Evolutionary conservation across 805 yeast genomes (phyloP), one percentile per base, ranked within the genome.

Genomic region (Wickerhamomyces xylosicus): DNA sequence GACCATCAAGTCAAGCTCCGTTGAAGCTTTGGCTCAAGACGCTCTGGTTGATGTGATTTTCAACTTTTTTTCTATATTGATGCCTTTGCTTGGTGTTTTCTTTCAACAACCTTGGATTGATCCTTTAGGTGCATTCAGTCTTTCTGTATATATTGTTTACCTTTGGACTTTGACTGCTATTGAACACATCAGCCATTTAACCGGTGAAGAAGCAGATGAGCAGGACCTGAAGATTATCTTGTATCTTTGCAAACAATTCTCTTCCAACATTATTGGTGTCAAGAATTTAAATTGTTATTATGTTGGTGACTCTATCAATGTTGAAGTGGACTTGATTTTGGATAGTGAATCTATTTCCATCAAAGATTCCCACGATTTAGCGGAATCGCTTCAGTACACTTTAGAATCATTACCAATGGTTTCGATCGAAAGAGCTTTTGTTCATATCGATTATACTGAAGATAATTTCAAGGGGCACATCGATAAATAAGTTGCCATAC

Each of bases 21-120:
- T 84, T 2, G 81, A 77, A 51, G 94, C 94, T 0, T 62, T 83
- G 40, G 85, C 89, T 2, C 90, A 82, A 56, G 94, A 84, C 58
- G 92, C 92, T 0, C 66, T 70, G 58, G 83, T 89, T 1, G 94
- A 84, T 56, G 72, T 83, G 25, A 69, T 82, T 3, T 83, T 83
- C 65, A 84, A 84, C 59, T 50, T 69, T 1, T 79, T 80, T 33
- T 82, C 92, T 1, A 67, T 84, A 19, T 44, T 83, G 14, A 80
- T 83, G 67, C 94, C 94, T 0, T 45, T 78, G 0, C 33, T 71
- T 1, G 90, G 90, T 2, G 61, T 66, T 39, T 47, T 54, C n/a
- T 55, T 69, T 15, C 56, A 67, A 16, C 49, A 68, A 15, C 78
- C 85, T 80, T 79, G 86, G 85, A 50, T 79, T 34, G 94, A 83